phyloP scores from a whole-genome alignment of 192 early-diverging fungal genomes.

The Linnemannia hyalina region DNA sequence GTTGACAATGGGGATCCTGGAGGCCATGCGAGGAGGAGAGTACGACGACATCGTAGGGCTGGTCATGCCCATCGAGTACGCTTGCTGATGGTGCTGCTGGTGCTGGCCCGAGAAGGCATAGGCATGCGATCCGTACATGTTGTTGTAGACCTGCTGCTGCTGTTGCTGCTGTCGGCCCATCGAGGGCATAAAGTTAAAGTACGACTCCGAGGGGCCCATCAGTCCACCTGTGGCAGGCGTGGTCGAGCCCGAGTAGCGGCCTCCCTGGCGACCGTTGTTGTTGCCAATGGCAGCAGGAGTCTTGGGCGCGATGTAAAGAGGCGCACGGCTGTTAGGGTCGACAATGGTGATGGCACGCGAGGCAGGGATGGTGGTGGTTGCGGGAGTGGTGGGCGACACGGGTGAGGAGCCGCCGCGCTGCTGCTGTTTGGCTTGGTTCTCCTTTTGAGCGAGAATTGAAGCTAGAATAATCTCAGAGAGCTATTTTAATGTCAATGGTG shows the following conservation, averaged over 20 bases:
- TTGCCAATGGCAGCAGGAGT: constrained; percentile 7
- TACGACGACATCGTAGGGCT: constrained; percentile 46
- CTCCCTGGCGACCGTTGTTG: neutral
- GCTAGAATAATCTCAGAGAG: constrained; percentile 58
- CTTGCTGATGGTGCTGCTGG: constrained; percentile 30
- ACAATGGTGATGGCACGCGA: constrained; percentile 65
- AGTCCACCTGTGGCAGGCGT: constrained; percentile 49
- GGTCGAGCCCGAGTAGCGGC: constrained; percentile 41
- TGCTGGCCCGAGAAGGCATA: constrained; percentile 32
- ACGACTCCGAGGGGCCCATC: constrained; percentile 41
- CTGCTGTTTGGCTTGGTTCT: constrained; percentile 36
- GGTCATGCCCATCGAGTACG: constrained; percentile 41
- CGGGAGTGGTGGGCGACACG: constrained; percentile 10
- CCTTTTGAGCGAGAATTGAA: constrained; percentile 46
- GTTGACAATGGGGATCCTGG: constrained; percentile 52
- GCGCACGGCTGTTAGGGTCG: constrained; percentile 62
- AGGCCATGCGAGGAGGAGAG: constrained; percentile 48
- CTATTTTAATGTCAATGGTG: constrained; percentile 19
- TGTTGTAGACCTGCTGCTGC: constrained; percentile 41
- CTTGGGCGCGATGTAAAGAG: constrained; percentile 55
- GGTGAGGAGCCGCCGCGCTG: constrained; percentile 30
- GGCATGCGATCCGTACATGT: constrained; percentile 41
- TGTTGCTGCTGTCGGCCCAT: constrained; percentile 29
- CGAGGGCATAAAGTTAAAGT: constrained; percentile 40
- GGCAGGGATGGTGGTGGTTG: constrained; percentile 14